Evolutionary conservation across 1,284 basidiomycete species (phyloP).

Genomic region (Ceratobasidium sp.): DNA sequence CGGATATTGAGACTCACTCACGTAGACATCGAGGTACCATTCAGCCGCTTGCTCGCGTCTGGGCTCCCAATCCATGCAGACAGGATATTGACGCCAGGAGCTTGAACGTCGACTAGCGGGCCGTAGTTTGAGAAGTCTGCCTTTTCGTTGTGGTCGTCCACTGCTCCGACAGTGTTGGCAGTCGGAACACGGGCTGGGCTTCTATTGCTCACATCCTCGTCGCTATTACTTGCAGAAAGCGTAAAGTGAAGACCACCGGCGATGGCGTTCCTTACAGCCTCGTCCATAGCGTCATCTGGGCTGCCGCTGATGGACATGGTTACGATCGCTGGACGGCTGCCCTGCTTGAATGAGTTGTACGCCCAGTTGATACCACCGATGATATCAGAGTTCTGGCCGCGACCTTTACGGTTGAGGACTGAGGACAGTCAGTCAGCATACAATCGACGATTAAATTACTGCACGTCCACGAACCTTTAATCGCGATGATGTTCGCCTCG

Average conservation of each 20-base stretch:
- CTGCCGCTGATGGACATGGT: slow-evolving; percentile 35
- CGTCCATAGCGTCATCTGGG: slow-evolving; percentile 34
- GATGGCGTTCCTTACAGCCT: slow-evolving; percentile 39
- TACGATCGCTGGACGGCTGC: slow-evolving; percentile 38
- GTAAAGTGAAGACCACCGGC: slow-evolving; percentile 44
- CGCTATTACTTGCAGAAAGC: slow-evolving; percentile 46
- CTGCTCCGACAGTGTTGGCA: slow-evolving; percentile 80
- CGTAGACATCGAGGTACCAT: slow-evolving; percentile 13
- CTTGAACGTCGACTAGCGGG: slow-evolving; percentile 43
- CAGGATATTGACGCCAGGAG: slow-evolving; percentile 45
- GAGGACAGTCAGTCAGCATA: neutral
- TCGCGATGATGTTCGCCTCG: slow-evolving; percentile 90
- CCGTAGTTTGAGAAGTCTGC: slow-evolving; percentile 47
- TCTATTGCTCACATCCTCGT: slow-evolving; percentile 61
- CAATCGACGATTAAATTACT: neutral
- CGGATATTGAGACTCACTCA: too few species aligned
- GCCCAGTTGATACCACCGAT: slow-evolving; percentile 47
- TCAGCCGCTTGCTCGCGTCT: neutral
- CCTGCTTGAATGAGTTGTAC: slow-evolving; percentile 58
- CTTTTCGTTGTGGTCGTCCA: slow-evolving; percentile 53
- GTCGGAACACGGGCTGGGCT: slow-evolving; percentile 59
- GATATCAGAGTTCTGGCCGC: slow-evolving; percentile 79
- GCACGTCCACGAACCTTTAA: slow-evolving; percentile 68
- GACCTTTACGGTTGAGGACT: slow-evolving; percentile 92
- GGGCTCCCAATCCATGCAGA: slow-evolving; percentile 32